phyloP scores from a whole-genome alignment of 805 yeast species.

The Metschnikowia drakensbergensis region DNA sequence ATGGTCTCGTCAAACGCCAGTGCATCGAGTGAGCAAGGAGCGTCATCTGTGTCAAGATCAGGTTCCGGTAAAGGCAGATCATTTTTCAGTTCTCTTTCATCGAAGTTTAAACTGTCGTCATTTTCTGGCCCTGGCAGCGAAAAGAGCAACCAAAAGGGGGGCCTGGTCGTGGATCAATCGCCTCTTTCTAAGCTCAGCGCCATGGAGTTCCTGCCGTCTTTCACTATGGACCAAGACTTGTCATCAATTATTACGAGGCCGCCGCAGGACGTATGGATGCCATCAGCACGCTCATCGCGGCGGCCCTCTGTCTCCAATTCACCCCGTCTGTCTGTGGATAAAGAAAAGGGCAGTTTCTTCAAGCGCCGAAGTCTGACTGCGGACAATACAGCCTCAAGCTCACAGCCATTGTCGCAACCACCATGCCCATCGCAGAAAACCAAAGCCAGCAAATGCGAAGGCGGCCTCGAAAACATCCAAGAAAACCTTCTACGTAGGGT shows the following conservation, averaged over 20 bases:
- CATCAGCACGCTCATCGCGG: conserved; percentile 11
- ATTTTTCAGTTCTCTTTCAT: conserved; percentile 37
- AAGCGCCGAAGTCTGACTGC: conserved; percentile 18
- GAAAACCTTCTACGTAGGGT: conserved; percentile 54
- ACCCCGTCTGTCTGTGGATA: conserved; percentile 15
- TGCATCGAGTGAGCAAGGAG: background rate
- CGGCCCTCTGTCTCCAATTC: conserved; percentile 8
- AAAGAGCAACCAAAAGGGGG: conserved; percentile 4
- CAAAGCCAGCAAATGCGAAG: conserved; percentile 38
- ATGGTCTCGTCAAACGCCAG: background rate
- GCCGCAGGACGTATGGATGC: conserved; percentile 24
- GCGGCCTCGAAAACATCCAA: conserved; percentile 33
- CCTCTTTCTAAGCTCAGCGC: conserved; percentile 2
- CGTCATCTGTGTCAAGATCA: conserved; percentile 4
- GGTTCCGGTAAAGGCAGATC: conserved; percentile 17
- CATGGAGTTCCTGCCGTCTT: conserved; percentile 5
- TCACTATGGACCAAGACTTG: conserved; percentile 20
- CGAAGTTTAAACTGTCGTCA: conserved; percentile 34
- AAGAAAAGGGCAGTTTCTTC: conserved; percentile 17
- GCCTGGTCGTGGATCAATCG: conserved; percentile 1
- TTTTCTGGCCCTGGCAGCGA: conserved; percentile 6
- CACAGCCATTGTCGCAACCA: background rate
- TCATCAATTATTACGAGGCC: conserved; percentile 24
- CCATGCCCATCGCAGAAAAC: conserved; percentile 32
- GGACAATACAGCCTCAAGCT: background rate